Percentiles rank a stretch among this genome's conserved stretches.
Conservation (phyloP, 208 protist genomes). For the Trypanosoma scelopori region DNA sequence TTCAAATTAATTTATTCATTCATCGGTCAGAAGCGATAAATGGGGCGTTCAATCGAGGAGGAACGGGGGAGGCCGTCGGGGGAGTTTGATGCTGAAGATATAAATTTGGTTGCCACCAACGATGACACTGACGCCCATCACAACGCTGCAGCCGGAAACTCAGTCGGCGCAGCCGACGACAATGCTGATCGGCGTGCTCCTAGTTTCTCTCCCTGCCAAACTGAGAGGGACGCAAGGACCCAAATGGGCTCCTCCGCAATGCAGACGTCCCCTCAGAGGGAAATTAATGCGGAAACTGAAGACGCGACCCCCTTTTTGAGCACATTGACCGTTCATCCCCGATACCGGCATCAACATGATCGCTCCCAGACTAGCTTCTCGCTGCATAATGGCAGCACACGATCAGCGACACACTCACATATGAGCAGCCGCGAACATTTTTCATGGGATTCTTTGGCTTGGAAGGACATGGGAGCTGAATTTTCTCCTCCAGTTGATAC, state of each 20-base stretch:
- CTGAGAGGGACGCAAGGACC: background rate
- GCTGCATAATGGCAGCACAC: slow-evolving; percentile 12
- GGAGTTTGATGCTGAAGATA: no score
- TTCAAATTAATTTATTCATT: no score
- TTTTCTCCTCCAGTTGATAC: slow-evolving; percentile 1
- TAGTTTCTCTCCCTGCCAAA: background rate
- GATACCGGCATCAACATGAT: slow-evolving; percentile 18
- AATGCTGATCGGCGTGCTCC: background rate
- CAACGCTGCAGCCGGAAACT: background rate
- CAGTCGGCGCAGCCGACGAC: background rate
- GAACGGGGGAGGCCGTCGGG: no score
- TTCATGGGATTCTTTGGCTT: slow-evolving; percentile 31
- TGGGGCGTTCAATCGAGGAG: no score
- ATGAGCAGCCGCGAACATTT: slow-evolving; percentile 32
- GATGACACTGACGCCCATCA: background rate
- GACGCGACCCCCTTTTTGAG: slow-evolving; percentile 5
- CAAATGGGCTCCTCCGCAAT: background rate
- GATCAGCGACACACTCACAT: slow-evolving; percentile 23
- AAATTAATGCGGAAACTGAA: background rate
- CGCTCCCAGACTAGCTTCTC: slow-evolving; percentile 28
- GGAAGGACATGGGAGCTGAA: slow-evolving; percentile 25
- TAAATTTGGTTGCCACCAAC: background rate
- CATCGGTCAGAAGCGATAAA: no score
- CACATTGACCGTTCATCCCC: slow-evolving; percentile 24
- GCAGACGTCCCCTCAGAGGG: background rate